Evolutionary conservation across 2,329 filamentous ascomycete genomes (phyloP), one percentile per base, ranked within the genome.

Genomic region (Xylariaceae sp.): DNA sequence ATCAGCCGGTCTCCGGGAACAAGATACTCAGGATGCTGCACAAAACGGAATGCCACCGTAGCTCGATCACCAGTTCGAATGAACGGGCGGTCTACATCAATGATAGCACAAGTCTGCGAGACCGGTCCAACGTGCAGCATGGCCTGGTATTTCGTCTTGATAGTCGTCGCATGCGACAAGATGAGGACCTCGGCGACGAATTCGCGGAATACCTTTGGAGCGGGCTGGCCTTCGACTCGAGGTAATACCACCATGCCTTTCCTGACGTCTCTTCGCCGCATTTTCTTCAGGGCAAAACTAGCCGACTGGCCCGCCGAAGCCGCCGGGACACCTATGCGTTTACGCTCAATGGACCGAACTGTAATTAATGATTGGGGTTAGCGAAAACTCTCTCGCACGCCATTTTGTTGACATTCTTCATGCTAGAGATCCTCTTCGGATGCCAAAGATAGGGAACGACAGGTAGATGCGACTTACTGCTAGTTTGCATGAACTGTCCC

Each of bases 191-290:
- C 88, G 9, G 89, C 89, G 42, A 91, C 76, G 66, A 92, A 92
- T 68, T 91, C 87, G 35, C 81, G 76, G 67, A 86, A 81, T 8
- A 90, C 88, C 61, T 85, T 94, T 60, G 76, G 88, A 64, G 68
- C 76, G 0, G 86, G 82, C 59, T 87, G 79, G 51, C 84, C 84
- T 50, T 95, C 89, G 9, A 86, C 73, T 69, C 91, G 95, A 44
- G 91, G 88, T 32, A 99, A 76, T 3, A 97, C 90, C 1, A 99
- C 94, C 91, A 97, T 97, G 32, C 94, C 94, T 76, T 99, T 99
- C 9, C 94, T 82, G 0, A 99, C 92, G 62, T 97, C 92, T 70
- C 92, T 95, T 42, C 92, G 79, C 47, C 91, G 84, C 2, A 97
- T 81, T 59, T 91, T 87, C 62, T 94, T 91, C 51, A 99, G 71